A percentile compares a stretch with the other conserved stretches of the same genome.
phyloP scores from a whole-genome alignment of 495 filamentous ascomycete species.

The Hypoxylon fuscum region DNA sequence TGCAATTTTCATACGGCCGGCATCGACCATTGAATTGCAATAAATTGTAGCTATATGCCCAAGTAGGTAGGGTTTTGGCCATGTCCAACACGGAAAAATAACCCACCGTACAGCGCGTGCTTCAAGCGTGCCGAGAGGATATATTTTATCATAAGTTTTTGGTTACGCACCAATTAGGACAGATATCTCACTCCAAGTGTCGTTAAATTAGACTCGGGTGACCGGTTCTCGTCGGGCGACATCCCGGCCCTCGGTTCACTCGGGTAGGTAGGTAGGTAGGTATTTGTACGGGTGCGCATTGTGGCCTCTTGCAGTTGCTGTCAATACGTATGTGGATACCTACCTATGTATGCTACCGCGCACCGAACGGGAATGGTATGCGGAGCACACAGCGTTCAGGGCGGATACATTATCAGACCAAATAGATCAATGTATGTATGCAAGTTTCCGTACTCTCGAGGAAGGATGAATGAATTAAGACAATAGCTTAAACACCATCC shows the following conservation, averaged over 20 bases:
- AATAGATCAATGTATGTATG: conserved; percentile 26
- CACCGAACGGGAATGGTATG: conserved; percentile 19
- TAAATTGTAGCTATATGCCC: conserved; percentile 7
- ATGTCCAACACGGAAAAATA: conserved; percentile 14
- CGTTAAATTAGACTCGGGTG: conserved; percentile 42
- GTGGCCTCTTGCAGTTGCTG: conserved; percentile 34
- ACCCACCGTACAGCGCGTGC: conserved; percentile 12
- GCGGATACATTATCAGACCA: conserved; percentile 14
- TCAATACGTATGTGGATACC: conserved; percentile 8
- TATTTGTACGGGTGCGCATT: conserved; percentile 4
- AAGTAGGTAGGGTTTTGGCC: background rate
- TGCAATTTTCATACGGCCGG: conserved; percentile 7
- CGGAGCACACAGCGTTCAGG: conserved; percentile 2
- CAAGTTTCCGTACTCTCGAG: conserved; percentile 24
- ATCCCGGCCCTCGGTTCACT: conserved; percentile 37
- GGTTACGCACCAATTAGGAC: conserved; percentile 21
- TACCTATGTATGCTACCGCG: conserved; percentile 21
- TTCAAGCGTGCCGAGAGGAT: too few species aligned
- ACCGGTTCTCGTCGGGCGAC: conserved; percentile 29
- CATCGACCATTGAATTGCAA: background rate
- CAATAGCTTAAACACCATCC: conserved; percentile 11
- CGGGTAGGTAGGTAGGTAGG: conserved; percentile 5
- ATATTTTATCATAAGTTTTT: background rate
- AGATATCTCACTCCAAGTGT: conserved; percentile 14
- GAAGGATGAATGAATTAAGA: conserved; percentile 9